Base-by-base conservation (phyloP, 139 green algal genomes). In the Chlorella sp. region DNA sequence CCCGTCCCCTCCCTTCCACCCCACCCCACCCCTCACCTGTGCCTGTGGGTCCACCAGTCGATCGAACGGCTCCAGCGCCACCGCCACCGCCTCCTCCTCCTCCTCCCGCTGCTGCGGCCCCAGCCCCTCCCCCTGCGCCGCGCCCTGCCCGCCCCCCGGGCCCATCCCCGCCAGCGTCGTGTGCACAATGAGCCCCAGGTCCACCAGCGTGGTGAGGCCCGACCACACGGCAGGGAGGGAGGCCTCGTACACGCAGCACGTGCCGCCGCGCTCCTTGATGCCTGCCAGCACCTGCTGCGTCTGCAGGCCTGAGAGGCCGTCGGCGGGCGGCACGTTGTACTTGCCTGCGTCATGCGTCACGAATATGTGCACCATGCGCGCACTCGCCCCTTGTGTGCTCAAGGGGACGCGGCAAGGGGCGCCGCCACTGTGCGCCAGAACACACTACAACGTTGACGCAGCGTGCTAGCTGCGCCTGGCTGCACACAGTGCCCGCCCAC, bases 191-290 rank as follows among this genome's bases (percentile, higher is more conserved):
- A 98, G 86, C 70, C 91, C 84, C 3, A 91, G 72, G 59, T 91
- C 67, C 4, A 95, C 65, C n/a, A 74, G 80, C 27, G 35, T 35
- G 34, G 6, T 34, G 35, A 5, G 24, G 35, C 66, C 35, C 3
- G 26, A 26, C 35, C 24, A 33, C 35, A 62, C 66, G 26, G 34
- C 66, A 26, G 35, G 35, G 26, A n/a, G 20, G 17, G 51, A 51
- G n/a, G 61, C 49, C 79, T 98, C 93, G 76, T 96, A 82, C 4
- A 94, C 85, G 22, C 74, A 79, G 24, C 80, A 80, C 26, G 75
- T 74, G 0, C 83, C 93, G 5, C 89, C 95, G 5, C 92, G 78
- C 75, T 99, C 89, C 4, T 84, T 74, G 81, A 95, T 93, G 27
- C 86, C 87, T 5, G 90, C 90, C 49, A 96, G 78, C 51, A 95